Conservation (phyloP, 148 eudicot species). For the Vaccinium corymbosum region DNA sequence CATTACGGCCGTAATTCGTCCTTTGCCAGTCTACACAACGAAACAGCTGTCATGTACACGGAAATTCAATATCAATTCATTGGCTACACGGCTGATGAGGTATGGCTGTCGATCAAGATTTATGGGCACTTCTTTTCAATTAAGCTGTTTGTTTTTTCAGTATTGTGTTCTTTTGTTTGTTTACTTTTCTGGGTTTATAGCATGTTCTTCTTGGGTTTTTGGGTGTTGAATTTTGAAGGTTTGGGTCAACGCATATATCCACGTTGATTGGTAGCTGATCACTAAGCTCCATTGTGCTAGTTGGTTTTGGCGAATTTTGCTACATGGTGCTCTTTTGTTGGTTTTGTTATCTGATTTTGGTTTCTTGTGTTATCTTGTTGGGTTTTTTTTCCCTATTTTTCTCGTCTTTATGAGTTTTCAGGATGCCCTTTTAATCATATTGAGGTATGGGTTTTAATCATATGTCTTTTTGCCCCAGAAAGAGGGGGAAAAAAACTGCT, state of each 20-base stretch:
- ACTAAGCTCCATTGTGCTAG: not conserved
- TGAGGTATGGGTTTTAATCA: too few species aligned
- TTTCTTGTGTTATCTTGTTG: not conserved
- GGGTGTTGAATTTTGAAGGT: not conserved
- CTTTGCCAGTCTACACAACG: not conserved
- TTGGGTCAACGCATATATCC: not conserved
- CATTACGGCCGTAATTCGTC: not conserved
- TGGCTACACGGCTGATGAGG: not conserved
- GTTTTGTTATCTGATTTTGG: not conserved
- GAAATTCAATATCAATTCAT: not conserved
- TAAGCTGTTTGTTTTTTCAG: not conserved
- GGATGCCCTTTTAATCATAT: not conserved
- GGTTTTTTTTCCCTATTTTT: not conserved
- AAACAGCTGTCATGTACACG: not conserved
- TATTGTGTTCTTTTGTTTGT: not conserved
- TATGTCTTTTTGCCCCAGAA: not conserved
- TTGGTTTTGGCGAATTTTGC: not conserved
- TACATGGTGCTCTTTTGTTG: not conserved
- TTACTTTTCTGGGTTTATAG: not conserved
- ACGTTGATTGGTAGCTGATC: conserved; percentile 7
- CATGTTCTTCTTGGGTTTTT: not conserved
- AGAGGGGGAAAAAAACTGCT: not conserved
- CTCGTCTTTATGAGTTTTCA: not conserved
- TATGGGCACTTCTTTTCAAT: not conserved
- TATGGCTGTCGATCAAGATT: conserved; percentile 7